A percentile compares a stretch with the other conserved stretches of the same genome.
Conservation (phyloP, 2,329 filamentous ascomycete genomes). For the Monilinia laxa region DNA sequence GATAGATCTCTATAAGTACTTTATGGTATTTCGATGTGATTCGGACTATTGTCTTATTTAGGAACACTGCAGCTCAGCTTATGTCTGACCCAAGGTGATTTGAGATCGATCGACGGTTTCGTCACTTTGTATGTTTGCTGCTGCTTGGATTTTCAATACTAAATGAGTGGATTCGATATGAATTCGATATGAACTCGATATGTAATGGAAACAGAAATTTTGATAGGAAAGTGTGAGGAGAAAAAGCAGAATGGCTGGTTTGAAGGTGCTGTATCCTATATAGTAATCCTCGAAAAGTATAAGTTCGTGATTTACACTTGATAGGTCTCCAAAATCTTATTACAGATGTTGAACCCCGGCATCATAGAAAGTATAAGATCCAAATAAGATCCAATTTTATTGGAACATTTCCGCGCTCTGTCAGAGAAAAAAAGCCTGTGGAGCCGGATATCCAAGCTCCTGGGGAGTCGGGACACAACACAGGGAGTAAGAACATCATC, state of each 20-base stretch:
- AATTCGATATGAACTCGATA: constrained; percentile 7
- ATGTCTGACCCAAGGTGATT: constrained; percentile 8
- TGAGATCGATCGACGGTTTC: constrained; percentile 1
- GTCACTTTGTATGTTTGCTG: constrained; percentile 4
- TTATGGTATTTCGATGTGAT: background rate
- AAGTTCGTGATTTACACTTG: constrained; percentile 18
- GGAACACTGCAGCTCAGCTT: constrained; percentile 9
- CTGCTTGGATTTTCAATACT: background rate
- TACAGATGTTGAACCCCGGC: constrained; percentile 15
- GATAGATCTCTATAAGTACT: background rate
- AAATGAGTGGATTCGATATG: constrained; percentile 7
- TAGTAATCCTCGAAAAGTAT: background rate
- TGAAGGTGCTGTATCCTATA: constrained; percentile 7
- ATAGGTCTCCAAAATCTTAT: constrained; percentile 20
- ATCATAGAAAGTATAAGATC: constrained; percentile 19
- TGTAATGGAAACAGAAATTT: constrained; percentile 1
- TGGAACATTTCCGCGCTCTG: constrained; percentile 18
- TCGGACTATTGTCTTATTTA: constrained; percentile 4
- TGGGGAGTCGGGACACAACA: constrained; percentile 12
- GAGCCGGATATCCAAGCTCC: constrained; percentile 18
- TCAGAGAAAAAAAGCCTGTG: constrained; percentile 15
- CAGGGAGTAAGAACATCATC: constrained; percentile 12
- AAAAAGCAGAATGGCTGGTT: background rate
- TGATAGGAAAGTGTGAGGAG: constrained; percentile 5
- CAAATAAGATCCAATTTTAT: constrained; percentile 1